phyloP scores from a whole-genome alignment of 2,329 filamentous ascomycete genomes.

The Penicillium sp. region DNA sequence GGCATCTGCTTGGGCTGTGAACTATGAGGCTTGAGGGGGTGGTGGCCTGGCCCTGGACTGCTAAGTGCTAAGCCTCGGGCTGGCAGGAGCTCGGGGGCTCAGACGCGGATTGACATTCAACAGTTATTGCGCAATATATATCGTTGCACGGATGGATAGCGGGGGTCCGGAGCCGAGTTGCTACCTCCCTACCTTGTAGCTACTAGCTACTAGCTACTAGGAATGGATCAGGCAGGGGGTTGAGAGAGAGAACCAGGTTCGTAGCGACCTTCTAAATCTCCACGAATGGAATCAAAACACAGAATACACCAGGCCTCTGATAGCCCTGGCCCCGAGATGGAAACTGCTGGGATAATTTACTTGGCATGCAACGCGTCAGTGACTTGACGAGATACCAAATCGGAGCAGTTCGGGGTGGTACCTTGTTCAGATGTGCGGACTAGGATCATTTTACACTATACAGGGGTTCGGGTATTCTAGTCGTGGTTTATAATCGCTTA shows the following conservation, averaged over 20 bases:
- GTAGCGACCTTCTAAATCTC: background rate
- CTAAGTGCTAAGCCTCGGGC: too few relatives aligned
- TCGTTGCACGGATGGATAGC: too few relatives aligned
- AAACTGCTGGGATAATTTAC: background rate
- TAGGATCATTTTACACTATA: slow-evolving; percentile 16
- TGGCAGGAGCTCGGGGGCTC: background rate
- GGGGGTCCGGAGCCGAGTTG: too few relatives aligned
- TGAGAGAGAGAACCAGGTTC: background rate
- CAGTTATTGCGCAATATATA: background rate
- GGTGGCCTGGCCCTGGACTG: background rate
- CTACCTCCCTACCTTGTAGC: too few relatives aligned
- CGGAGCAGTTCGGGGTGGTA: slow-evolving; percentile 13
- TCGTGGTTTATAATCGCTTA: slow-evolving; percentile 6
- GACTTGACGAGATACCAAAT: slow-evolving; percentile 1
- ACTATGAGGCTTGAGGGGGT: background rate
- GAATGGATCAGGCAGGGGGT: too few relatives aligned
- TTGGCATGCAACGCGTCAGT: background rate
- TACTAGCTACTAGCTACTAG: too few relatives aligned
- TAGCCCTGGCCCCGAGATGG: background rate
- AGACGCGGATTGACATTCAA: background rate
- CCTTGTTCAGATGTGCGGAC: slow-evolving; percentile 5
- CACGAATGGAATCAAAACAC: background rate
- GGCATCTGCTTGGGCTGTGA: background rate
- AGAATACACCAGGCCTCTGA: background rate
- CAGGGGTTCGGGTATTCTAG: slow-evolving; percentile 16